phyloP scores from a whole-genome alignment of 2,329 filamentous ascomycete species.

The Cryphonectria carpinicola region DNA sequence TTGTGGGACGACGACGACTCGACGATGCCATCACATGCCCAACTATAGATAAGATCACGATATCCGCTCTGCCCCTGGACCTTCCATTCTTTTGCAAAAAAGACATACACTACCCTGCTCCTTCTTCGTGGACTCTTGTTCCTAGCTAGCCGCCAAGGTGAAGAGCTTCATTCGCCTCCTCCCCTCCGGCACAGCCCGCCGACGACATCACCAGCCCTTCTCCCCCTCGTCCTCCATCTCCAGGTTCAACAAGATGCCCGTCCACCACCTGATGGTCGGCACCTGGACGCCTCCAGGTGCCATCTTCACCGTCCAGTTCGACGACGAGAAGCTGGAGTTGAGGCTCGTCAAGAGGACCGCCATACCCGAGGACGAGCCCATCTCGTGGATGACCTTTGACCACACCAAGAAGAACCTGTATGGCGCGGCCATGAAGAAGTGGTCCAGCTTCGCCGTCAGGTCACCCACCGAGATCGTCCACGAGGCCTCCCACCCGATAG shows the following conservation, averaged over 20 bases:
- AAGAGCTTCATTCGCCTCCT: constrained; percentile 16
- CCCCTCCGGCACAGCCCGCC: constrained; percentile 29
- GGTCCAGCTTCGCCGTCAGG: constrained; percentile 79
- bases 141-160: constrained; percentile 11
- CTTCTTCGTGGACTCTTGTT: not conserved
- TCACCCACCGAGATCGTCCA: constrained; percentile 78
- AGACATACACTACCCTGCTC: not conserved
- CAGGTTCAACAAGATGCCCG: constrained; percentile 62
- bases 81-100: no score
- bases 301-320: constrained; percentile 87
- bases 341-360: constrained; percentile 78
- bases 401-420: constrained; percentile 84
- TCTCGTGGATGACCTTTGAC: constrained; percentile 93
- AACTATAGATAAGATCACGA: not conserved
- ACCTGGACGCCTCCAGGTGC: constrained; percentile 90
- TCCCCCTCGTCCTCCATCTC: not conserved
- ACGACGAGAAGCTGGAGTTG: constrained; percentile 77
- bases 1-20: not conserved
- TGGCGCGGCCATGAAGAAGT: constrained; percentile 91
- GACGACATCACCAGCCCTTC: constrained; percentile 29
- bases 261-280: constrained; percentile 88
- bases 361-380: constrained; percentile 82
- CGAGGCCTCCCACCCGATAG: constrained; percentile 73
- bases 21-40: not conserved
- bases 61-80: not conserved